Percentiles rank a stretch among this genome's conserved stretches.
These are phyloP conservation scores for Dendrobium catenatum DNA, from an alignment of 106 monocot genomes.

Conservation along the genomic window DNA sequence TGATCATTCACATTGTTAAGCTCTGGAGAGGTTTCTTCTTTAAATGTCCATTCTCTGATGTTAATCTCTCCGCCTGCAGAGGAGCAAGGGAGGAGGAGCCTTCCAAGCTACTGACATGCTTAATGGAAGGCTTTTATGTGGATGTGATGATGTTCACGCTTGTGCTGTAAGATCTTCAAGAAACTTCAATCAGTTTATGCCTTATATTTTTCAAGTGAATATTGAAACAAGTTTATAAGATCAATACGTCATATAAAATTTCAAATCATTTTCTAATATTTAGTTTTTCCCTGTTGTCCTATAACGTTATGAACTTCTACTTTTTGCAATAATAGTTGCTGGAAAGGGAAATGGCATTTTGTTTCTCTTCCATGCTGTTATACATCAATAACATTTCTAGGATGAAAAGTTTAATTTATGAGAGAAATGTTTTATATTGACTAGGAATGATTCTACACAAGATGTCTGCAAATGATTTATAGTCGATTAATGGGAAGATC, in stretches of 20 bases:
- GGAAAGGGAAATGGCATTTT: neutral
- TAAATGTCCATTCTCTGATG: neutral
- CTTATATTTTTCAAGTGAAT: neutral
- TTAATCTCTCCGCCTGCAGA: slow-evolving; percentile 26
- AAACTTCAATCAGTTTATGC: neutral
- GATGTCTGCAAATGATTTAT: too few relatives aligned
- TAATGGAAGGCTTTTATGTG: slow-evolving; percentile 70
- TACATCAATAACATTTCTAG: too few relatives aligned
- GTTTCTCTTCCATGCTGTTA: neutral
- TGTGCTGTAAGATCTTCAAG: slow-evolving; percentile 28
- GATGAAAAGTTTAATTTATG: neutral
- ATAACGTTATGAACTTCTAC: neutral
- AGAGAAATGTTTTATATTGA: neutral
- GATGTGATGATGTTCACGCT: slow-evolving; percentile 52
- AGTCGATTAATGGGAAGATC: too few relatives aligned
- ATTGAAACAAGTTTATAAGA: too few relatives aligned
- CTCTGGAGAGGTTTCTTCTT: neutral
- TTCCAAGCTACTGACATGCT: slow-evolving; percentile 62
- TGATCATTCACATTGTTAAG: neutral
- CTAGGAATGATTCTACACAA: too few relatives aligned
- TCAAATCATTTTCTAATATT: neutral
- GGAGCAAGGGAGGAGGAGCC: slow-evolving; percentile 63
- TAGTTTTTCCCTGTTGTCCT: neutral
- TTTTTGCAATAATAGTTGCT: neutral
- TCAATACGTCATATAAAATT: neutral